Base-by-base conservation (phyloP, 495 filamentous ascomycete genomes). In the Pyrenula aspistea region DNA sequence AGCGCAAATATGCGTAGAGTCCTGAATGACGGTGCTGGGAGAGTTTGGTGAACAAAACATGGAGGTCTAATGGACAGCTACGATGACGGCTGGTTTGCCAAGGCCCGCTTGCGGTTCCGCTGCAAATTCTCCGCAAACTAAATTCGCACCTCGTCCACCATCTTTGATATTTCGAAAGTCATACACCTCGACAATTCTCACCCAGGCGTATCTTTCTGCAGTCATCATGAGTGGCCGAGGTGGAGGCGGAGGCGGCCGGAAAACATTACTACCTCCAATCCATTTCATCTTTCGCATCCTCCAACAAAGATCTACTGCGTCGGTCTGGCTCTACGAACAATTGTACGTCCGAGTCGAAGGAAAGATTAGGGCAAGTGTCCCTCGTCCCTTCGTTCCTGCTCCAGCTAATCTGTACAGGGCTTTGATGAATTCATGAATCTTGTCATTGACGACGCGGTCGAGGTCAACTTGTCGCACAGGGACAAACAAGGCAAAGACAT, bases 361-460 rank as follows among this genome's bases (percentile, higher is more conserved):
- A 22, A 94, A 91, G 71, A 95, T 98, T 62, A 80, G 91, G 64
- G 92, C 96, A 68, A 22, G 82, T 66, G 22, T 54, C n/a, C 25
- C 15, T 25, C 19, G 19, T 2, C 31, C 11, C 20, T 19, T 19
- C 22, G 8, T 24, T 48, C 52, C 2, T 0, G 22, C 31, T 2
- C 57, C 12, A n/a, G 31, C 22, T 31, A 22, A 19, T 24, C 67
- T 51, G 51, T 59, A 22, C 65, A 94, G 87, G 91, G 90, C 25
- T 98, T 95, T 61, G 93, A 98, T 69, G 93, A 98, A 68, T 98
- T 96, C 72, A 97, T 98, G 94, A 98, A 98, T 71, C 78, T 98
- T 49, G 93, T 97, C 25, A 80, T 97, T 54, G 92, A 96, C 65
- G 89, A 98, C 64, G 93, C 93, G 36, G 82, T 95, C 55, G 93